Conservation (phyloP, 73 alveolate species). For the Durusdinium trenchii region DNA sequence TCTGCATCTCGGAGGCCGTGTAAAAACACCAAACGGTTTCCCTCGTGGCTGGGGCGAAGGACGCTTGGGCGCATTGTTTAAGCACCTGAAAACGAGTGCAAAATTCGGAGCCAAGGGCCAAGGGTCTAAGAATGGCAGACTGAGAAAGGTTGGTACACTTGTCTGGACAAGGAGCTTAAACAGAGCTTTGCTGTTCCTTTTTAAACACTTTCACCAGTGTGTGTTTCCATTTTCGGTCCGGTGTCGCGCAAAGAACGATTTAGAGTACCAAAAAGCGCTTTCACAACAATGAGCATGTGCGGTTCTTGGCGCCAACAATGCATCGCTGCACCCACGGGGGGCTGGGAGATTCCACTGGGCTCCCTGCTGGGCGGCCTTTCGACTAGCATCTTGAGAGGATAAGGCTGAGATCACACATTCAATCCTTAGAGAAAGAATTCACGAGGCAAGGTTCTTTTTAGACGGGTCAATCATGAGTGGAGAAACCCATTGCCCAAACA, state of each 20-base stretch:
- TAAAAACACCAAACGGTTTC: background rate
- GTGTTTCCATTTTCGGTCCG: background rate
- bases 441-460: background rate
- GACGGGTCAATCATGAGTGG: background rate
- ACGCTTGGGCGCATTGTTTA: constrained; percentile 68
- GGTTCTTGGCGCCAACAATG: background rate
- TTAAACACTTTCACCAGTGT: background rate
- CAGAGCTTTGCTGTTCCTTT: background rate
- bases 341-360: too few relatives aligned
- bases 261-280: background rate
- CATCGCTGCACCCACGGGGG: background rate
- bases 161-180: background rate
- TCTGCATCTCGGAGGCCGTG: background rate
- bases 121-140: background rate
- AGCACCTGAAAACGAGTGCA: constrained; percentile 15
- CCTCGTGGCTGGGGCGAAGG: background rate
- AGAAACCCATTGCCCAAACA: background rate
- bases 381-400: constrained; percentile 1
- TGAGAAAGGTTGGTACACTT: background rate
- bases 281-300: background rate
- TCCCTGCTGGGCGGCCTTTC: constrained; percentile 45
- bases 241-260: background rate
- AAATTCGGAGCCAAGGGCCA: background rate
- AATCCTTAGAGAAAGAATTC: background rate
- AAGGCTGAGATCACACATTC: constrained; percentile 57